phyloP scores from a whole-genome alignment of 805 yeast genomes.

The Ogataea degrootiae region DNA sequence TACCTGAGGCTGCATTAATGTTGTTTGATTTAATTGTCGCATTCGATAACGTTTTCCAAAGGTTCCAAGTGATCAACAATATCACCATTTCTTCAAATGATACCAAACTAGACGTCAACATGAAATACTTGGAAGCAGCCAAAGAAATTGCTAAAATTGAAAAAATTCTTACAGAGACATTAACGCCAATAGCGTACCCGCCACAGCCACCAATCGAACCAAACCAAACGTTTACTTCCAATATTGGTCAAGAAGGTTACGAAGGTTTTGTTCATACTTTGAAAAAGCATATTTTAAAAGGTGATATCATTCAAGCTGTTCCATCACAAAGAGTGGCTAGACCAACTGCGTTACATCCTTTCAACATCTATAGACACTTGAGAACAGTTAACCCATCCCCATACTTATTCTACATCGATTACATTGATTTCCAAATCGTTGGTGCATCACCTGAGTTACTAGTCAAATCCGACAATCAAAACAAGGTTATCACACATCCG shows the following conservation, averaged over 20 bases:
- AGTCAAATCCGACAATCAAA: slow-evolving; percentile 70
- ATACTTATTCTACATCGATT: slow-evolving; percentile 89
- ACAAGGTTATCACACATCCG: slow-evolving; percentile 87
- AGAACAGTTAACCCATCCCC: slow-evolving; percentile 98
- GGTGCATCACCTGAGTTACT: slow-evolving; percentile 97
- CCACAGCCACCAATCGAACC: slow-evolving; percentile 67
- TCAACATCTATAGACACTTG: slow-evolving; percentile 90
- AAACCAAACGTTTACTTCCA: slow-evolving; percentile 72
- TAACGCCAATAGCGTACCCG: slow-evolving; percentile 53
- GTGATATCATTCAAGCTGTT: slow-evolving; percentile 96
- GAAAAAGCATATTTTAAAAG: slow-evolving; percentile 78
- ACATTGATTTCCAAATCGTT: slow-evolving; percentile 85
- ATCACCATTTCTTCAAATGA: slow-evolving; percentile 42
- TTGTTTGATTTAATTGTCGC: slow-evolving; percentile 85
- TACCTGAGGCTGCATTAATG: slow-evolving; percentile 94
- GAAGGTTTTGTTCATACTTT: slow-evolving; percentile 72
- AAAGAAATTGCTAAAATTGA: slow-evolving; percentile 56
- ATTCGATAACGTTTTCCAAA: slow-evolving; percentile 89
- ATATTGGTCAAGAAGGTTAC: slow-evolving; percentile 92
- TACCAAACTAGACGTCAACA: slow-evolving; percentile 29
- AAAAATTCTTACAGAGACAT: slow-evolving; percentile 39
- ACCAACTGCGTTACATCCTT: slow-evolving; percentile 93
- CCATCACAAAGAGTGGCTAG: slow-evolving; percentile 97
- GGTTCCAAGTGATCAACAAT: slow-evolving; percentile 87
- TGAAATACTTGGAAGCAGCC: slow-evolving; percentile 51